A percentile compares a stretch with the other conserved stretches of the same genome.
These are phyloP conservation scores for Nicotiana sylvestris DNA, from an alignment of 257 asterid species.

Conservation along the genomic window DNA sequence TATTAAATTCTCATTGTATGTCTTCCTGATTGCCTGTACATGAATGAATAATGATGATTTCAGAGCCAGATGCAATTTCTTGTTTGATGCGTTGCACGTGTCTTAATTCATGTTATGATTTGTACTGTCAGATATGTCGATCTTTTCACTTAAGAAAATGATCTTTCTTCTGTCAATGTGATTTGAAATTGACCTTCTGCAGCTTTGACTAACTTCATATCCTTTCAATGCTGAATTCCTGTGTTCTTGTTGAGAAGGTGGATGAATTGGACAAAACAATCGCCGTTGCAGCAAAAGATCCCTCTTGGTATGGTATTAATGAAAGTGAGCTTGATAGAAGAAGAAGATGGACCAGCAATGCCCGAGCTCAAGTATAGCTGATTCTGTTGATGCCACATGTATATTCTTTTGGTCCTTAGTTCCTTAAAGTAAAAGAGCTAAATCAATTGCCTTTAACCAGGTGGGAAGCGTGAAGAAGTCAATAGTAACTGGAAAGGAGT, in stretches of 20 bases:
- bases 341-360: slow-evolving; percentile 89
- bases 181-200: background rate
- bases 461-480: slow-evolving; percentile 75
- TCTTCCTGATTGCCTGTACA: background rate
- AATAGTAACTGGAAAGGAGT: slow-evolving; percentile 47
- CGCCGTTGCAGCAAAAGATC: slow-evolving; percentile 83
- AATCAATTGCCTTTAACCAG: slow-evolving; percentile 29
- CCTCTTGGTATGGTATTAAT: slow-evolving; percentile 66
- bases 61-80: background rate
- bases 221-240: slow-evolving; percentile 39
- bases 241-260: slow-evolving; percentile 70
- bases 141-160: background rate
- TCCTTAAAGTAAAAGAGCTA: background rate
- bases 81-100: background rate
- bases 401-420: slow-evolving; percentile 12
- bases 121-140: background rate
- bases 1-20: background rate
- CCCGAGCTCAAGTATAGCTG: slow-evolving; percentile 69
- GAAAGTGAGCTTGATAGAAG: slow-evolving; percentile 80
- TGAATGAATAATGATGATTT: background rate
- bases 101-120: background rate
- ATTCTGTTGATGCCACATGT: background rate
- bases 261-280: slow-evolving; percentile 95
- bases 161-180: background rate
- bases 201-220: background rate